Conservation (phyloP, 441 rosid genomes). For the Gossypium davidsonii region DNA sequence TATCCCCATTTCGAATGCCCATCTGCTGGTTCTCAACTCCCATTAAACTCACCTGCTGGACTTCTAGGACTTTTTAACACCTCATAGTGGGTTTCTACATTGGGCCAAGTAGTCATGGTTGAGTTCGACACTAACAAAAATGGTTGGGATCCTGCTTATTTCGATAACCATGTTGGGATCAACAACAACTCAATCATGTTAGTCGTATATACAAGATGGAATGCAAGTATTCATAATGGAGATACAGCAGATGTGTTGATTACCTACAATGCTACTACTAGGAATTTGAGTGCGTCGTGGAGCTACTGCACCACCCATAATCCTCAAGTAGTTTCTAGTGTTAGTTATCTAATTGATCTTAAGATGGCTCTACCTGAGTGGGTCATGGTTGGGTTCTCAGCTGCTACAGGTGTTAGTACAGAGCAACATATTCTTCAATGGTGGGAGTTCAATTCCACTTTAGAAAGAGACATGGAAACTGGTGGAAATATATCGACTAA, state of each 20-base stretch:
- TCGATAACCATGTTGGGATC: too few relatives aligned
- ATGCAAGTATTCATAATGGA: slow-evolving; percentile 1
- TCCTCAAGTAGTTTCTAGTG: slow-evolving; percentile 21
- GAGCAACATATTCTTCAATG: slow-evolving; percentile 4
- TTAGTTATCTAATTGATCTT: slow-evolving; percentile 10
- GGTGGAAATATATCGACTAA: not conserved
- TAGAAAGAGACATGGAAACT: not conserved
- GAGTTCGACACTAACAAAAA: not conserved
- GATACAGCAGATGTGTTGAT: slow-evolving; percentile 21
- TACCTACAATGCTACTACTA: slow-evolving; percentile 21
- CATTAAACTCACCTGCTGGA: slow-evolving; percentile 8
- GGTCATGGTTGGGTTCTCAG: slow-evolving; percentile 16
- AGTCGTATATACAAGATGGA: not conserved
- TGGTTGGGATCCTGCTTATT: too few relatives aligned
- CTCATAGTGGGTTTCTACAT: not conserved
- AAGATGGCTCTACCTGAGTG: slow-evolving; percentile 11
- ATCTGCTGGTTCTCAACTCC: slow-evolving; percentile 9
- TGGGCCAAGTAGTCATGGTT: not conserved
- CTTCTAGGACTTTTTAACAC: not conserved
- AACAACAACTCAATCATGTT: not conserved
- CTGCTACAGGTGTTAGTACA: not conserved
- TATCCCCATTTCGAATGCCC: not conserved
- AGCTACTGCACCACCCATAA: slow-evolving; percentile 13
- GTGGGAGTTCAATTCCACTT: slow-evolving; percentile 11
- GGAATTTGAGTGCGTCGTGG: slow-evolving; percentile 35